Evolutionary conservation across 202 grass and related monocot species (phyloP).

Genomic region (Carex arenaria): DNA sequence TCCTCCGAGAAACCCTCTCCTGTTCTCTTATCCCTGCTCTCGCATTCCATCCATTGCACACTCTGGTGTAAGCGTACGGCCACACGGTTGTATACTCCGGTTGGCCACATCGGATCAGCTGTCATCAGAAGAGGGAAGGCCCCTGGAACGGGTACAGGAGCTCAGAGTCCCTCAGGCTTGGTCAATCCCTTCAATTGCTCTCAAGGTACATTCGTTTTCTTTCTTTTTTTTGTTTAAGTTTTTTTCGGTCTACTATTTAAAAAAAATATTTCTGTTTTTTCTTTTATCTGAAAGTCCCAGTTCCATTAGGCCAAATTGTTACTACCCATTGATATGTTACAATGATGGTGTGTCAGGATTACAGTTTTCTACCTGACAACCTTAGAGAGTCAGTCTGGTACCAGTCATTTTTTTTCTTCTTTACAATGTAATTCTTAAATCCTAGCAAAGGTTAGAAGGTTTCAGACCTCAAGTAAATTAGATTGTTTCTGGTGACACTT

Average conservation of each 20-base stretch:
- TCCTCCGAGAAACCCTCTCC: background rate
- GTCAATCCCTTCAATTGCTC: slow-evolving; percentile 41
- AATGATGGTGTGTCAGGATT: background rate
- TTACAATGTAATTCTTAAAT: background rate
- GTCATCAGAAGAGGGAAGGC: slow-evolving; percentile 1
- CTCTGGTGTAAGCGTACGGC: background rate
- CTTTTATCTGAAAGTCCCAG: background rate
- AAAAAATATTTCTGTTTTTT: no score
- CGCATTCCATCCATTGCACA: background rate
- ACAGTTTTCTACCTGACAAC: background rate
- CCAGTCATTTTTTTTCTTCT: background rate
- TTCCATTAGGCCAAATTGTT: background rate
- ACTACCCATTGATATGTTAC: background rate
- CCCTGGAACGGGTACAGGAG: slow-evolving; percentile 44
- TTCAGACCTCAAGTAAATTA: background rate
- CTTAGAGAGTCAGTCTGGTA: background rate
- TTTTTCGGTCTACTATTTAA: background rate
- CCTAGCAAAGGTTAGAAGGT: background rate
- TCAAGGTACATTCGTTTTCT: slow-evolving; percentile 25
- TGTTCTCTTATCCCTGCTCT: background rate
- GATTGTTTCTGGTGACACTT: background rate
- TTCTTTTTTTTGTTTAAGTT: background rate
- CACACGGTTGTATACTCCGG: background rate
- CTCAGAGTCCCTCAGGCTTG: slow-evolving; percentile 53
- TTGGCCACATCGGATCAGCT: background rate